Conservation (phyloP, 1,284 basidiomycete species). For the Heterobasidion irregulare region DNA sequence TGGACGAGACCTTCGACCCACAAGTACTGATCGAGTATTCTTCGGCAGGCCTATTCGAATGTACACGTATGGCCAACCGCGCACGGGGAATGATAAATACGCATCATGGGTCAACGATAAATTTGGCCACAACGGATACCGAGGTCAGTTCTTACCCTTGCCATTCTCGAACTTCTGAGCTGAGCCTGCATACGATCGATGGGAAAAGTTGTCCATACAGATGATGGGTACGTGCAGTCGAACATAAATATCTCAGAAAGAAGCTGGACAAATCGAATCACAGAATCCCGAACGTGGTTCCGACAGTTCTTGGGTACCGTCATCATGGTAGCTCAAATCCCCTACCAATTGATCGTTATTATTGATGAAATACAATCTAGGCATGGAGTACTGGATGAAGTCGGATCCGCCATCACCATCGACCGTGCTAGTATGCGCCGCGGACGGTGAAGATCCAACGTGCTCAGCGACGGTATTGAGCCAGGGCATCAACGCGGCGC, state of each 20-base stretch:
- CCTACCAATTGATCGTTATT: neutral
- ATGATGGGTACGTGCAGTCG: neutral
- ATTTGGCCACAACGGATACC: constrained; percentile 27
- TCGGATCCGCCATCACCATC: neutral
- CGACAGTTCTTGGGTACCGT: constrained; percentile 29
- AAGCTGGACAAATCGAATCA: neutral
- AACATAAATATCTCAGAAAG: neutral
- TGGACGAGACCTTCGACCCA: too few relatives aligned
- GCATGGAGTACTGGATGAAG: neutral
- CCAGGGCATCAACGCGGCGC: neutral
- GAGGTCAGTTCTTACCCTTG: constrained; percentile 1
- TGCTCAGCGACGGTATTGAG: neutral
- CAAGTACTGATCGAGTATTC: neutral
- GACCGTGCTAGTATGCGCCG: neutral
- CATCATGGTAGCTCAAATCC: constrained; percentile 27
- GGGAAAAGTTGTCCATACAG: neutral
- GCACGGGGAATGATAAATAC: constrained; percentile 36
- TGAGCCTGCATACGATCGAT: neutral
- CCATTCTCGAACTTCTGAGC: neutral
- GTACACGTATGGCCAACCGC: constrained; percentile 41
- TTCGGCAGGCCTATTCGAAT: constrained; percentile 22
- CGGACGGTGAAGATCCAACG: neutral
- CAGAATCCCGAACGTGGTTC: constrained; percentile 38
- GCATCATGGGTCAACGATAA: constrained; percentile 31
- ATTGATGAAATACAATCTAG: neutral